A percentile compares a stretch with the other conserved stretches of the same genome.
Evolutionary conservation across 352 stramenopile species (phyloP).

Genomic region (Phytophthora citrophthora): DNA sequence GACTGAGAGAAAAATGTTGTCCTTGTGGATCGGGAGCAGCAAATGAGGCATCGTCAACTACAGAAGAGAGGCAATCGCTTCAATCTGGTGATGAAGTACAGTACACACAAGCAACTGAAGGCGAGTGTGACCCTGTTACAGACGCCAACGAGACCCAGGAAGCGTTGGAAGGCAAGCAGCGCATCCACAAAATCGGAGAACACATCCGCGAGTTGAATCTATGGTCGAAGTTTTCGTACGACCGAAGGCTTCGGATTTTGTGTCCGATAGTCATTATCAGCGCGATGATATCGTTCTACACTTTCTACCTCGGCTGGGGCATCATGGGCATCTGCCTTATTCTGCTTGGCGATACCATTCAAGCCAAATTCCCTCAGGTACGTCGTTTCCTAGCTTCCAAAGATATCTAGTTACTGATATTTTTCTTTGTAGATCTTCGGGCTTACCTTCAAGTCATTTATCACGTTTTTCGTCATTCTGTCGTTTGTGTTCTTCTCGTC

Average conservation of each 20-base stretch:
- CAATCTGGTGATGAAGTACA: conserved; percentile 17
- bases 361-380: conserved; percentile 82
- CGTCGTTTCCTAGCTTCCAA: not conserved
- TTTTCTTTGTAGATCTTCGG: conserved; percentile 67
- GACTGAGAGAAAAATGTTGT: conserved; percentile 19
- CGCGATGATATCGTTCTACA: conserved; percentile 83
- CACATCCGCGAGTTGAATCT: conserved; percentile 66
- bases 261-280: conserved; percentile 72
- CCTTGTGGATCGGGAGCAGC: conserved; percentile 2
- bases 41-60: conserved; percentile 9
- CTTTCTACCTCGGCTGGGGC: conserved; percentile 81
- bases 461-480: conserved; percentile 83
- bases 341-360: conserved; percentile 78
- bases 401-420: conserved; percentile 9
- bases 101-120: conserved; percentile 20
- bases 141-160: conserved; percentile 69
- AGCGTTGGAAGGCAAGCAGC: conserved; percentile 66
- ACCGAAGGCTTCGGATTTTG: conserved; percentile 68
- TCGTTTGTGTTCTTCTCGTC: conserved; percentile 91
- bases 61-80: conserved; percentile 37
- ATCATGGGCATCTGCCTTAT: conserved; percentile 88
- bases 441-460: conserved; percentile 87
- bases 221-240: conserved; percentile 83
- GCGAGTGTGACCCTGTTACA: conserved; percentile 26
- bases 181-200: conserved; percentile 50